Base-by-base conservation (phyloP, 2,329 filamentous ascomycete species). In the Microdochium paspali region DNA sequence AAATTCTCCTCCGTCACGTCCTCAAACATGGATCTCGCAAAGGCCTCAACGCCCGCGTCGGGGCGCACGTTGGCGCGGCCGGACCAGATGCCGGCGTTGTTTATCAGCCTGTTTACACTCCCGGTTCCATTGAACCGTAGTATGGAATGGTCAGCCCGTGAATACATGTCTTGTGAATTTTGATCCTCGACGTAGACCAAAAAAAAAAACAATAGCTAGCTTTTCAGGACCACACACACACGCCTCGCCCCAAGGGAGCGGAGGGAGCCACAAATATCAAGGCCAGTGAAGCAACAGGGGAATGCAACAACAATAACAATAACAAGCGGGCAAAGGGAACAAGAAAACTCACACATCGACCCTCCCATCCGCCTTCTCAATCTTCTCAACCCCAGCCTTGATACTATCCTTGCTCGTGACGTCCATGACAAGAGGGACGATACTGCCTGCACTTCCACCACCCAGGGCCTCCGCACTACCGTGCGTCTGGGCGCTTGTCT, bases 341-440 rank as follows among this genome's bases (percentile, higher is more conserved):
- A n/a, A 39, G n/a, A 26, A 7, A 10, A 51, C 57, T 52, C 39
- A 61, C 43, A 80, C 56, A 48, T 79, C 73, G 25, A 80, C 71
- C 3, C 71, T 68, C 1, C 69, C 64, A 54, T 79, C 76, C 49
- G 71, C 70, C 49, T 72, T 70, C 55, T 70, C 65, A 50, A 79
- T 66, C 57, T 77, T 70, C 51, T 72, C 68, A 45, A 70, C 71
- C 9, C 76, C 60, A 10, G 61, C 62, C 50, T 67, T 63, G 21
- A 74, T 65, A 40, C 74, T 73, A 10, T 72, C 64, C 52, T 79
- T 79, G 18, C 68, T 67, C 51, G 69, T 72, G 31, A 76, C 67
- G 52, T 78, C 74, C 50, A 70, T 60, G 9, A 48, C 51, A 26
- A 61, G 64, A 56, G 71, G 63, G 18, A 75, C 61, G 39, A 76